Evolutionary conservation across 1,284 basidiomycete genomes (phyloP).

Genomic region (Rhodotorula sp.): DNA sequence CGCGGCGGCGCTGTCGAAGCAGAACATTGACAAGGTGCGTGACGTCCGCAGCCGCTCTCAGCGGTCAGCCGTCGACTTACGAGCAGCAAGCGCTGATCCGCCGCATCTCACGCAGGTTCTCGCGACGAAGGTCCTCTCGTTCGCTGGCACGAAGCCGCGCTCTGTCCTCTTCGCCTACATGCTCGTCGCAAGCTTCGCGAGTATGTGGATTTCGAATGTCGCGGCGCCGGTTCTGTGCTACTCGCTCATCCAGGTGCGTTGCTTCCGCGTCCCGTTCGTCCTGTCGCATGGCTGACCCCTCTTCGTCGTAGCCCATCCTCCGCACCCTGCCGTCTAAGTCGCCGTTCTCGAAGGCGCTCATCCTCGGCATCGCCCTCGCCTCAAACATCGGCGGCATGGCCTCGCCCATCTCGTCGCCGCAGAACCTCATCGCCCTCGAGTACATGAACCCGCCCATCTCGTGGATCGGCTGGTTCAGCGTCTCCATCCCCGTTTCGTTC

Average conservation of each 20-base stretch:
- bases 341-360: constrained; percentile 83
- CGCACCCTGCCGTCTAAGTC: constrained; percentile 85
- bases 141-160: constrained; percentile 84
- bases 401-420: constrained; percentile 73
- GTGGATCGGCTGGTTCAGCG: constrained; percentile 92
- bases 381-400: constrained; percentile 77
- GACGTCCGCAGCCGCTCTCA: not conserved
- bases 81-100: not conserved
- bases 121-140: constrained; percentile 84
- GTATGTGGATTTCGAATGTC: constrained; percentile 99
- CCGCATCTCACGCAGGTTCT: constrained; percentile 55
- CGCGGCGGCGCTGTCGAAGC: constrained; percentile 92
- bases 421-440: constrained; percentile 89
- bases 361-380: constrained; percentile 92
- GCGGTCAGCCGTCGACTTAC: fast-evolving
- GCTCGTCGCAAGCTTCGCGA: constrained; percentile 94
- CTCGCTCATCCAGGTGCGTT: constrained; percentile 81
- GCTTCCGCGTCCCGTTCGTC: not conserved
- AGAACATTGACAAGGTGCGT: constrained; percentile 80
- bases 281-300: not conserved
- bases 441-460: constrained; percentile 83
- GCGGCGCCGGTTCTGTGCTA: constrained; percentile 97
- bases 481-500: constrained; percentile 84
- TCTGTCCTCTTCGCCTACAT: constrained; percentile 91
- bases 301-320: constrained; percentile 73